Evolutionary conservation across 2,329 filamentous ascomycete genomes (phyloP).

Genomic region (Colletotrichum brevisporum): DNA sequence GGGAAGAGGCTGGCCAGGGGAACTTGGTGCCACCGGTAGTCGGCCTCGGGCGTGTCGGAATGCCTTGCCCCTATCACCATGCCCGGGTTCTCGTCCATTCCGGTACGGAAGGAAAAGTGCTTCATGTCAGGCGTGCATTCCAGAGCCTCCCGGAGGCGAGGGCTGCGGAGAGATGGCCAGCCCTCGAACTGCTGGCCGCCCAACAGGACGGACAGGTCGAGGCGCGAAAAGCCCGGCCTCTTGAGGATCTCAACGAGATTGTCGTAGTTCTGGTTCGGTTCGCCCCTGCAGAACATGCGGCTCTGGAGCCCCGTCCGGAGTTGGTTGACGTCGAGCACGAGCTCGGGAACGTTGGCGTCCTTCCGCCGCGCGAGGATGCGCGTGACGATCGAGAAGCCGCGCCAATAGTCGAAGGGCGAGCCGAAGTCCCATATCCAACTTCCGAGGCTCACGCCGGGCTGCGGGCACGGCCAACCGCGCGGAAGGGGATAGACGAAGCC

Average conservation of each 20-base stretch:
- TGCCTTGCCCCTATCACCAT: background rate
- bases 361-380: constrained; percentile 42
- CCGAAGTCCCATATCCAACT: constrained; percentile 34
- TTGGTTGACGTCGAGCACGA: constrained; percentile 49
- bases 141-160: too few species aligned
- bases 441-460: background rate
- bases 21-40: constrained; percentile 14
- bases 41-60: background rate
- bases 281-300: too few species aligned
- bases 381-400: constrained; percentile 47
- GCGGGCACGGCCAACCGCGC: constrained; percentile 47
- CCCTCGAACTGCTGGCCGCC: too few species aligned
- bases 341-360: constrained; percentile 47
- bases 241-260: too few species aligned
- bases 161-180: too few species aligned
- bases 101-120: background rate
- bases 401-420: constrained; percentile 44
- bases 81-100: constrained; percentile 33
- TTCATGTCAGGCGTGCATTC: too few species aligned
- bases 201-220: too few species aligned
- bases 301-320: too few species aligned
- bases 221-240: too few species aligned
- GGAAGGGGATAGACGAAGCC: constrained; percentile 57
- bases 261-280: too few species aligned
- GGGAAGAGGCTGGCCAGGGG: constrained; percentile 49